Conservation (phyloP, 192 early-diverging fungal genomes). For the Coemansia sp. region DNA sequence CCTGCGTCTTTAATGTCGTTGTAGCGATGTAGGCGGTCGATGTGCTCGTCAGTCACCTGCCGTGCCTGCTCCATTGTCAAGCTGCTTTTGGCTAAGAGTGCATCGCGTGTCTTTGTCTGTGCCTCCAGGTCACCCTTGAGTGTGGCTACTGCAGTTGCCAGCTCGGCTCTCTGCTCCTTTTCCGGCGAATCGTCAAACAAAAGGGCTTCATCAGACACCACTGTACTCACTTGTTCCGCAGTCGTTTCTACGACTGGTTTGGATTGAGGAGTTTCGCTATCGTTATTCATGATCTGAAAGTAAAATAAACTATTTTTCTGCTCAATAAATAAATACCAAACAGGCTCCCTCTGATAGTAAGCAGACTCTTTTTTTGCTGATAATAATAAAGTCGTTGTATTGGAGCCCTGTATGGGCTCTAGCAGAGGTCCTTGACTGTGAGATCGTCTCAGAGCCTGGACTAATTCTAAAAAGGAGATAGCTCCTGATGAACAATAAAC, state of each 20-base stretch:
- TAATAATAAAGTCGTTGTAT: too few relatives aligned
- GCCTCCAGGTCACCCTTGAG: slow-evolving; percentile 24
- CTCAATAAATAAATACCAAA: background rate
- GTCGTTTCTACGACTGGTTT: background rate
- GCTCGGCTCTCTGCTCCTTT: slow-evolving; percentile 27
- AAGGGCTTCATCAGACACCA: background rate
- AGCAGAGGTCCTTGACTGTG: too few relatives aligned
- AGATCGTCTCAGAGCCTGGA: too few relatives aligned
- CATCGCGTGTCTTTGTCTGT: slow-evolving; percentile 17
- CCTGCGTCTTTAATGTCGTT: slow-evolving; percentile 54
- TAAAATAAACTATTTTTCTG: too few relatives aligned
- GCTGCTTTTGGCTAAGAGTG: slow-evolving; percentile 11
- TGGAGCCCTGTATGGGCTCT: too few relatives aligned
- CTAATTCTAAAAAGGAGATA: too few relatives aligned
- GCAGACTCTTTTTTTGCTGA: too few relatives aligned
- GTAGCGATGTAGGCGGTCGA: slow-evolving; percentile 49
- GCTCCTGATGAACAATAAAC: too few relatives aligned
- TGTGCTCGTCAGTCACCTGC: slow-evolving; percentile 34
- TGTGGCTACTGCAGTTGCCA: slow-evolving; percentile 16
- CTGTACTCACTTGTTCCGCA: background rate
- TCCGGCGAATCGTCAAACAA: slow-evolving; percentile 13
- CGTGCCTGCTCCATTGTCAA: slow-evolving; percentile 35
- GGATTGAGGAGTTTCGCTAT: background rate
- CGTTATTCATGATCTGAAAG: background rate
- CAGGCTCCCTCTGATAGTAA: background rate